Conservation (phyloP, 2,329 filamentous ascomycete species). For the Botrytis hyacinthi region DNA sequence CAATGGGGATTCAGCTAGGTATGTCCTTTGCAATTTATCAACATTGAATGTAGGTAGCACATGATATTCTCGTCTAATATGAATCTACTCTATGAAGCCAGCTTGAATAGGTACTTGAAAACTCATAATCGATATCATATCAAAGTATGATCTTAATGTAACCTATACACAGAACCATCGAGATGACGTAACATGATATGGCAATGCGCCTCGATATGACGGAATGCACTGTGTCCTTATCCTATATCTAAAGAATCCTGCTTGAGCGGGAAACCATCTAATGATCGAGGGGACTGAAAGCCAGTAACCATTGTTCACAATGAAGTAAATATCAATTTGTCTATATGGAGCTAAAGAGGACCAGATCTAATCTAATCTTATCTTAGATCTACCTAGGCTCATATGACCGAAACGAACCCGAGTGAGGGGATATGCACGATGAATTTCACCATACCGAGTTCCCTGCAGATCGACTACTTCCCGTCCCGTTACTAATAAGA, state of each 20-base stretch:
- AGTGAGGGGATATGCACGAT: slow-evolving; percentile 10
- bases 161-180: neutral
- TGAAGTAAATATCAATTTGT: neutral
- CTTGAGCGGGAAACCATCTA: neutral
- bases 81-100: neutral
- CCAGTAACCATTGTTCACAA: neutral
- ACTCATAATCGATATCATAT: neutral
- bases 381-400: neutral
- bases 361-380: slow-evolving; percentile 8
- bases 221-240: neutral
- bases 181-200: neutral
- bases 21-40: neutral
- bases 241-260: neutral
- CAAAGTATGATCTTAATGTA: neutral
- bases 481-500: neutral
- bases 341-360: neutral
- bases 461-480: neutral
- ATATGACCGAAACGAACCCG: slow-evolving; percentile 2
- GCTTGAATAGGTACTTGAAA: neutral
- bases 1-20: neutral
- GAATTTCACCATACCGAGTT: neutral
- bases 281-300: too few species aligned
- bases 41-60: neutral
- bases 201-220: neutral
- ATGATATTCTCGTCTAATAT: neutral